A percentile compares a stretch with the other conserved stretches of the same genome.
Evolutionary conservation across 805 yeast species (phyloP).

Genomic region (Candida boleticola): DNA sequence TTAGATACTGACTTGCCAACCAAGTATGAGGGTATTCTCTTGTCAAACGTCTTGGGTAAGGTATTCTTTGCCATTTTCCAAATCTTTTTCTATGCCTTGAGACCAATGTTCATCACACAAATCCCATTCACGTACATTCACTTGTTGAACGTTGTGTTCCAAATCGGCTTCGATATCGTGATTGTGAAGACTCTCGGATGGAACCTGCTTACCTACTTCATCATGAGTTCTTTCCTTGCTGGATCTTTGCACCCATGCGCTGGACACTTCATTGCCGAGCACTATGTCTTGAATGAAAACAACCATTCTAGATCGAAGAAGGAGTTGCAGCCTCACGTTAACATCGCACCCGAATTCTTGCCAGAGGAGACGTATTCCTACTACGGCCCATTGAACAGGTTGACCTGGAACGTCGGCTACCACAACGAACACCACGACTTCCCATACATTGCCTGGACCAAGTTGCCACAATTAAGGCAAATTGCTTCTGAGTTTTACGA

Average conservation of each 20-base stretch:
- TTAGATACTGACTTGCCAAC: constrained; percentile 91
- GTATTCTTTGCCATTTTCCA: constrained; percentile 90
- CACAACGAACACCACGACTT: constrained; percentile 96
- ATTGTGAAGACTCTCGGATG: constrained; percentile 63
- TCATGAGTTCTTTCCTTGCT: constrained; percentile 78
- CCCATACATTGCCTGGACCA: constrained; percentile 91
- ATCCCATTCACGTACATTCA: constrained; percentile 76
- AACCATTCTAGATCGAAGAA: constrained; percentile 38
- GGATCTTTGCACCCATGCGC: constrained; percentile 94
- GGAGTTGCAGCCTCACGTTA: constrained; percentile 12
- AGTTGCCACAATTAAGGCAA: constrained; percentile 57
- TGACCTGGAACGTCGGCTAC: constrained; percentile 92
- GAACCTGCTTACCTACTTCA: constrained; percentile 61
- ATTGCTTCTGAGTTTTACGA: constrained; percentile 81
- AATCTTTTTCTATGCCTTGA: constrained; percentile 80
- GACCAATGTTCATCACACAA: constrained; percentile 84
- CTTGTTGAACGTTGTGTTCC: constrained; percentile 61
- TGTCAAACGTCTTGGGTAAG: constrained; percentile 79
- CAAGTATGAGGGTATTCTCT: constrained; percentile 64
- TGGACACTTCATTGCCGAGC: constrained; percentile 96
- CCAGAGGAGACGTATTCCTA: constrained; percentile 86
- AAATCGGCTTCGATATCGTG: constrained; percentile 54
- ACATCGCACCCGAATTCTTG: constrained; percentile 27
- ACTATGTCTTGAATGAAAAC: constrained; percentile 63
- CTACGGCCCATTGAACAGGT: constrained; percentile 72